Conservation (phyloP, 139 green algal genomes). For the Chloropicon primus region DNA sequence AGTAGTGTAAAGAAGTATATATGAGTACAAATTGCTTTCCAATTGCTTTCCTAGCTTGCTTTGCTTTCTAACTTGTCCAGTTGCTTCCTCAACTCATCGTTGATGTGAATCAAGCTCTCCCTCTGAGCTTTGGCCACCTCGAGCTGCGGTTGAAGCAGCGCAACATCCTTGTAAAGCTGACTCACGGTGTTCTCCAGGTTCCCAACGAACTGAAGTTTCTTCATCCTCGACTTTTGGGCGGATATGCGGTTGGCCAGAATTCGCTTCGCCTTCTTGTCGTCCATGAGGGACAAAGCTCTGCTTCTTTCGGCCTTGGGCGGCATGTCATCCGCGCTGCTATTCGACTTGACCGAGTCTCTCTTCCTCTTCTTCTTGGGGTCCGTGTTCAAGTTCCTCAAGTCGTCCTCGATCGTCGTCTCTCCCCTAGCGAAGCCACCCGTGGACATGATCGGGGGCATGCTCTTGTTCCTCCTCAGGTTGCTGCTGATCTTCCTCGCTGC, state of each 20-base stretch:
- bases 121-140: neutral
- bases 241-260: conserved; percentile 37
- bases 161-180: conserved; percentile 15
- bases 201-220: conserved; percentile 33
- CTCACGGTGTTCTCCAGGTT: conserved; percentile 28
- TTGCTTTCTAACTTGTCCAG: neutral
- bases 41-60: too few species aligned
- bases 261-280: conserved; percentile 14
- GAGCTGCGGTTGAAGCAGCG: conserved; percentile 11
- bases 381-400: too few species aligned
- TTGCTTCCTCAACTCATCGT: neutral
- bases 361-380: neutral
- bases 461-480: too few species aligned
- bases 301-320: too few species aligned
- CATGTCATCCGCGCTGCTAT: neutral
- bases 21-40: too few species aligned
- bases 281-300: neutral
- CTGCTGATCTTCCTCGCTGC: too few species aligned
- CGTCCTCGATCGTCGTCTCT: too few species aligned
- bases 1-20: too few species aligned
- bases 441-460: too few species aligned
- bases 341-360: neutral
- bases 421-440: too few species aligned
- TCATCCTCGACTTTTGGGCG: conserved; percentile 29
- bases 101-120: neutral